Evolutionary conservation across 2,329 filamentous ascomycete genomes (phyloP), one percentile per base, ranked within the genome.

Genomic region (Cryoendolithus antarcticus): DNA sequence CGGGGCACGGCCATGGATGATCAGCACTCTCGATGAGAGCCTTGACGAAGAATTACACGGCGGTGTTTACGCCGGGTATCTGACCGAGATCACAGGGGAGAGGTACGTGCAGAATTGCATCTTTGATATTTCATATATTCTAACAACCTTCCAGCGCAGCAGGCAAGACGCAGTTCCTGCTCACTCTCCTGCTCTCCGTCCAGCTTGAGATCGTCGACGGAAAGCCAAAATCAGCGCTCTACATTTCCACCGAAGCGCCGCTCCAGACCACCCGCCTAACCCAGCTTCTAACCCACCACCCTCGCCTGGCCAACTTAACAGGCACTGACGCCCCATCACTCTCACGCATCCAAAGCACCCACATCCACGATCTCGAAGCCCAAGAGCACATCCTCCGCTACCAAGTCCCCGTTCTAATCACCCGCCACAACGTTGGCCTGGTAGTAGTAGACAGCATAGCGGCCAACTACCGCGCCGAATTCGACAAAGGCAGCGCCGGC

Each of bases 371-470:
- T 57, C 77, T 96, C 40, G 91, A 96, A 62, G 80, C 83, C 1
- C 91, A 98, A 62, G 89, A 96, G 43, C 89, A 96, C 62, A 94
- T 98, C 54, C 69, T 96, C 19, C 79, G 78, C 47, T 96, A 85
- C 61, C 91, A 98, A 60, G 78, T 96, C 4, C 91, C 91, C 1
- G 81, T 94, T 11, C 79, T 86, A 21, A 76, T 94, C 11, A 66
- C 74, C 47, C 75, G 83, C 35, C 77, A 85, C 59, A 72, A 80
- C 44, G 70, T 94, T 38, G 86, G 89, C 2, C 72, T 98, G 1
- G 64, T 98, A 1, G 72, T 96, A 9, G 65, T 98, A 27, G 91
- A 98, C 64, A 93, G 84, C 4, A 81, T 98, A 21, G 88, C 91
- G 0, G 86, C 91, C 43, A 98, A 98, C 62, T 98, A 91, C 61